Evolutionary conservation across 169 alveolate genomes (phyloP).

Genomic region (Eimeria falciformis): DNA sequence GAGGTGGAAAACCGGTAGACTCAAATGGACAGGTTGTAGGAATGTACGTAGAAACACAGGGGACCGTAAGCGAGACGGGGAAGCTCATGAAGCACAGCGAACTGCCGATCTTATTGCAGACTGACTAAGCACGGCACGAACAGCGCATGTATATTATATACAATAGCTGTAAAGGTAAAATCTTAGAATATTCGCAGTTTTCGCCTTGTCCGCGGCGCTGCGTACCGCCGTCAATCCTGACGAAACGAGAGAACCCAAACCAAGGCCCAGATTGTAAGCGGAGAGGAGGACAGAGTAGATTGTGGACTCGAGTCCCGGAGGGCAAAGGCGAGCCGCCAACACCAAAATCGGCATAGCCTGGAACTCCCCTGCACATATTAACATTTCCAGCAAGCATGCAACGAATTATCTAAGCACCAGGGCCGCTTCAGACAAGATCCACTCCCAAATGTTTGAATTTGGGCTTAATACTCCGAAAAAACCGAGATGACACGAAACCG

Average conservation of each 20-base stretch:
- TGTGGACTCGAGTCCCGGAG: slow-evolving; percentile 92
- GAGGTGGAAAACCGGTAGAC: neutral
- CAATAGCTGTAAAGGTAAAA: neutral
- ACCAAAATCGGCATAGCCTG: slow-evolving; percentile 90
- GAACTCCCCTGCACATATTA: slow-evolving; percentile 80
- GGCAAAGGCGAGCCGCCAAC: slow-evolving; percentile 89
- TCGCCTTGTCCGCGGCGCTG: neutral
- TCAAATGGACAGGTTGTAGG: no score
- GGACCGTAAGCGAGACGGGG: neutral
- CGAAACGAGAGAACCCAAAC: slow-evolving; percentile 87
- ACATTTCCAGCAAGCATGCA: no score
- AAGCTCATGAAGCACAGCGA: neutral
- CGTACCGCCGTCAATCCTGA: slow-evolving; percentile 84
- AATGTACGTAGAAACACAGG: neutral
- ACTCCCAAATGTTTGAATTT: no score
- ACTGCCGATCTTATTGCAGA: no score
- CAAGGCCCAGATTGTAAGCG: slow-evolving; percentile 87
- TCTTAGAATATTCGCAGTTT: neutral
- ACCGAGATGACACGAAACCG: neutral
- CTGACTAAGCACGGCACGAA: no score
- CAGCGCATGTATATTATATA: no score
- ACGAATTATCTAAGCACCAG: no score
- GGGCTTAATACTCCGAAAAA: no score
- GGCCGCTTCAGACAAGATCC: no score
- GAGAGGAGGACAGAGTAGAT: slow-evolving; percentile 90